phyloP scores from a whole-genome alignment of 2,329 filamentous ascomycete species.

The Trichoderma guizhouense region DNA sequence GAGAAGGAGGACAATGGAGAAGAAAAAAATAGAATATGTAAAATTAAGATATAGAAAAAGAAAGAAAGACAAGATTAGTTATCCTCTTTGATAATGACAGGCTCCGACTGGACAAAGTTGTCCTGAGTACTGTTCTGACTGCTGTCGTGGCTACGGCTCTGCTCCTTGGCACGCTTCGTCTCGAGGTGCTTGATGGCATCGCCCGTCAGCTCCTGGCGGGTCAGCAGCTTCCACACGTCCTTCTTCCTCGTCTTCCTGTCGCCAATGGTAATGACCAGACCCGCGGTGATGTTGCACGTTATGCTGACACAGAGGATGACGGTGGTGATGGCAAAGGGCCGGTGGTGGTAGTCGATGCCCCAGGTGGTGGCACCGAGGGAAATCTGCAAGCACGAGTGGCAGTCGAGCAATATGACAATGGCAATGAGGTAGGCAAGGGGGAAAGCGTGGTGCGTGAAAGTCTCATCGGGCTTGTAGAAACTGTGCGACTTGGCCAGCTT shows the following conservation, averaged over 20 bases:
- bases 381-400: slow-evolving; percentile 76
- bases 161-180: slow-evolving; percentile 19
- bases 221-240: slow-evolving; percentile 74
- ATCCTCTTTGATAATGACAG: not conserved
- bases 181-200: slow-evolving; percentile 50
- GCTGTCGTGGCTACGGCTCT: slow-evolving; percentile 13
- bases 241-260: slow-evolving; percentile 78
- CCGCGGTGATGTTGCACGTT: slow-evolving; percentile 71
- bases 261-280: slow-evolving; percentile 71
- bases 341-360: slow-evolving; percentile 67
- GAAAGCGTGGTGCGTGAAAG: slow-evolving; percentile 75
- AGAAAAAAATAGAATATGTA: not conserved
- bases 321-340: slow-evolving; percentile 71
- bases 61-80: not conserved
- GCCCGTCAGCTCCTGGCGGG: slow-evolving; percentile 70
- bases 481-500: slow-evolving; percentile 81
- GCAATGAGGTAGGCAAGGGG: slow-evolving; percentile 70
- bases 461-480: slow-evolving; percentile 88
- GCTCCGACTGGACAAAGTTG: not conserved
- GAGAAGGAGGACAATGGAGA: not conserved
- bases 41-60: not conserved
- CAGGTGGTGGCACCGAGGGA: slow-evolving; percentile 75
- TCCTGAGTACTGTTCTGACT: not conserved
- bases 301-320: slow-evolving; percentile 79
- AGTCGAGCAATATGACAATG: slow-evolving; percentile 75